These are phyloP conservation scores for Agaricales sp. DNA, from an alignment of 1,284 basidiomycete species.

Conservation along the genomic window DNA sequence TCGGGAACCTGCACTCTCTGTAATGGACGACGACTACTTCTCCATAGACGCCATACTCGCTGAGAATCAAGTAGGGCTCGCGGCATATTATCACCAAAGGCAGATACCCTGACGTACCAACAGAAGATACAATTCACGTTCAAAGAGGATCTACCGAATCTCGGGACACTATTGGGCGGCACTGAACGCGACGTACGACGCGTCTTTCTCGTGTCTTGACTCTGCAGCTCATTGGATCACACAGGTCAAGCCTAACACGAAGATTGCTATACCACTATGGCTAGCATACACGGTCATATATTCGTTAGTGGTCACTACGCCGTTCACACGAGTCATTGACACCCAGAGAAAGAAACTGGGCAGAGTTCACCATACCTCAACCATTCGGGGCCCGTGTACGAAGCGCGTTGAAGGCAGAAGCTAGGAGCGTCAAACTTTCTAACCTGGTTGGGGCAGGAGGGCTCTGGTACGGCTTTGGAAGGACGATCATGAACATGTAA, in stretches of 20 bases:
- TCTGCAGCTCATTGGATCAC: background rate
- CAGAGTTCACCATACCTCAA: slow-evolving; percentile 73
- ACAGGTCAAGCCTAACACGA: slow-evolving; percentile 65
- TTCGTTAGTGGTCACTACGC: slow-evolving; percentile 38
- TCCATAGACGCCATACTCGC: slow-evolving; percentile 82
- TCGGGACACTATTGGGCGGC: slow-evolving; percentile 82
- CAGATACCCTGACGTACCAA: background rate
- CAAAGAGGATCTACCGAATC: slow-evolving; percentile 72
- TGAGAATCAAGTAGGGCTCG: slow-evolving; percentile 65
- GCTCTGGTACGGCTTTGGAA: slow-evolving; percentile 84
- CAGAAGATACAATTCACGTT: slow-evolving; percentile 89
- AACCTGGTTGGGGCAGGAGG: slow-evolving; percentile 79
- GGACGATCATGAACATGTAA: slow-evolving; percentile 72
- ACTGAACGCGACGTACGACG: slow-evolving; percentile 65
- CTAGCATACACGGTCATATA: slow-evolving; percentile 74
- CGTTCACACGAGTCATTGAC: background rate
- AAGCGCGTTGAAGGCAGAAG: slow-evolving; percentile 79
- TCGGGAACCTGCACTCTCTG: background rate
- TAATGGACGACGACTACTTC: slow-evolving; percentile 85
- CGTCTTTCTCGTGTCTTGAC: slow-evolving; percentile 5
- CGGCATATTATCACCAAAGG: background rate
- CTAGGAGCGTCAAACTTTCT: slow-evolving; percentile 70
- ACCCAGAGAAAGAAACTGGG: slow-evolving; percentile 54
- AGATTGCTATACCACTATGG: slow-evolving; percentile 80
- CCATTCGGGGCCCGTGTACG: slow-evolving; percentile 69